Evolutionary conservation across 352 stramenopile species (phyloP).

Genomic region (Blastocystis sp.): DNA sequence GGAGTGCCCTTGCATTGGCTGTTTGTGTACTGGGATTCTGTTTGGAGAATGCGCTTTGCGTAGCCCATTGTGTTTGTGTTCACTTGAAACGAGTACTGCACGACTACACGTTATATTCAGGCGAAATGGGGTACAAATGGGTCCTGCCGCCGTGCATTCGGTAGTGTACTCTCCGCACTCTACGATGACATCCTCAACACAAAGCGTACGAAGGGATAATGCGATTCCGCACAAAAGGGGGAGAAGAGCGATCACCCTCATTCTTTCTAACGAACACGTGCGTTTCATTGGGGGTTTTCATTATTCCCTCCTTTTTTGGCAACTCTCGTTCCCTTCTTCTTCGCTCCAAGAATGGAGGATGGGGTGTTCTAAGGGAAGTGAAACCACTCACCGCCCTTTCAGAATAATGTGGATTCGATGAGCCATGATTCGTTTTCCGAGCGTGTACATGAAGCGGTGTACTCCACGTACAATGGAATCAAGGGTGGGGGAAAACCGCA

Average conservation of each 20-base stretch:
- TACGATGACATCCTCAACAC: background rate
- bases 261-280: no score
- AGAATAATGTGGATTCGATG: background rate
- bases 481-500: conserved; percentile 55
- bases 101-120: background rate
- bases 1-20: background rate
- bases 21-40: conserved; percentile 17
- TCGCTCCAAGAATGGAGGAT: background rate
- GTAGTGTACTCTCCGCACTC: conserved; percentile 63
- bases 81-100: conserved; percentile 25
- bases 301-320: no score
- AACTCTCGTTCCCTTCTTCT: no score
- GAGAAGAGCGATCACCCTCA: no score
- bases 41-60: conserved; percentile 19
- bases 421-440: background rate
- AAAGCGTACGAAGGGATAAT: background rate
- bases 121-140: conserved; percentile 2
- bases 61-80: background rate
- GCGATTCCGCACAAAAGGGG: no score
- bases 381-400: no score
- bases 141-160: conserved; percentile 8
- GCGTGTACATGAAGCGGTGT: background rate
- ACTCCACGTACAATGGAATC: background rate
- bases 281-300: no score
- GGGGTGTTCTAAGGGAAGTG: no score